Base-by-base conservation (phyloP, 2,329 filamentous ascomycete genomes). In the Plectosphaerella cucumerina region DNA sequence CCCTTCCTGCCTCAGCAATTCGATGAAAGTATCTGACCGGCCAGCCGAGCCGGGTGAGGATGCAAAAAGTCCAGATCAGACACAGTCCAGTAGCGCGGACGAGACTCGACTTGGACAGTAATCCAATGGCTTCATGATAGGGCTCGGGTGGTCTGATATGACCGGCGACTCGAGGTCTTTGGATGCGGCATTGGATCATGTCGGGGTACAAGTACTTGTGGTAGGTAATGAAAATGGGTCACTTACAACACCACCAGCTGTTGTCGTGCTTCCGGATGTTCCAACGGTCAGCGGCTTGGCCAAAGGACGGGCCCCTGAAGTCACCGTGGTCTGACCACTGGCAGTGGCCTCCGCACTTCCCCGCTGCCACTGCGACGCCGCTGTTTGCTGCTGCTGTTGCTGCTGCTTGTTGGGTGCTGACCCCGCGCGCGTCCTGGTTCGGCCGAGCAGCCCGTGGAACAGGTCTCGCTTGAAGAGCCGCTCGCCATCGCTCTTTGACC, bases 381-480 rank as follows among this genome's bases (percentile, higher is more conserved):
- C 50, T 26, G 48, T 26, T n/a, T 47, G 45, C 20, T 47, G 45
- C 44, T 37, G 26, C 53, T 48, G 49, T 52, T 41, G 15, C 18
- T 41, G 37, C 5, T 17, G 8, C n/a, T 42, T 17, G 39, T 8
- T 17, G 17, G 15, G 15, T 6, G 15, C 17, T 18, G 35, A n/a
- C 17, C 35, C 35, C n/a, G 39, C 18, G n/a, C 18, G 39, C 18
- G n/a, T 33, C 56, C 53, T 59, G 26, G 59, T 53, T 52, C 58
- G 61, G 52, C 58, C 63, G 43, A 68, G 50, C 44, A 68, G 54
- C 31, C 53, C 61, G 12, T 61, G 61, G 50, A 68, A 59, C 56
- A 64, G 65, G 35, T 62, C 60, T 50, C 65, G 64, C 54, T 62
- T 66, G 34, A 63, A 65, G 17, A 58, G 57, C 50, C n/a, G 39